Percentiles rank a stretch among this genome's conserved stretches.
Evolutionary conservation across 805 yeast genomes (phyloP).

Genomic region (Clavispora phyllophila): DNA sequence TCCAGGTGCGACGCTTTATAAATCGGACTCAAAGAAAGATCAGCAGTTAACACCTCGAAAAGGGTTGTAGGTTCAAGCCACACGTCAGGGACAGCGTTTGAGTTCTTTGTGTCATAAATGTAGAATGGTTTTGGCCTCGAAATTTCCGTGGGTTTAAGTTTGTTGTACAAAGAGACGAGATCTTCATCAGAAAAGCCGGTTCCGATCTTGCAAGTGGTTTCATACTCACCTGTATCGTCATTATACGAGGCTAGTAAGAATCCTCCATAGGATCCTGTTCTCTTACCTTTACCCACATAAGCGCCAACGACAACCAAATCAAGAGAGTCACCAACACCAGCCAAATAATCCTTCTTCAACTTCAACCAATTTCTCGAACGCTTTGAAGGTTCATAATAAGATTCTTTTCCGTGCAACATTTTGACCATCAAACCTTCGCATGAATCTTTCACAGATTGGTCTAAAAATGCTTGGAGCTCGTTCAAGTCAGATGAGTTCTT

Average conservation of each 20-base stretch:
- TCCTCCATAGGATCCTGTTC: slow-evolving; percentile 95
- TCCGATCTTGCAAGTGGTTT: slow-evolving; percentile 94
- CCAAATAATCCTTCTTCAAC: slow-evolving; percentile 88
- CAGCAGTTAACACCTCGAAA: slow-evolving; percentile 90
- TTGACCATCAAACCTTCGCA: slow-evolving; percentile 98
- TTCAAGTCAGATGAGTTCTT: slow-evolving; percentile 65
- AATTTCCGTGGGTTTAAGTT: slow-evolving; percentile 64
- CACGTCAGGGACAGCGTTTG: slow-evolving; percentile 78
- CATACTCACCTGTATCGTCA: slow-evolving; percentile 86
- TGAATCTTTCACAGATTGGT: slow-evolving; percentile 79
- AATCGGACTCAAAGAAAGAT: slow-evolving; percentile 79
- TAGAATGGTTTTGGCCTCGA: slow-evolving; percentile 60
- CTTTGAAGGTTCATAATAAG: slow-evolving; percentile 89
- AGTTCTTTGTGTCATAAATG: slow-evolving; percentile 53
- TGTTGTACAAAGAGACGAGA: slow-evolving; percentile 53
- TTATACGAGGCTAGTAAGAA: slow-evolving; percentile 87
- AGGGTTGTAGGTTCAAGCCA: slow-evolving; percentile 87
- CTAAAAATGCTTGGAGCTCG: slow-evolving; percentile 79
- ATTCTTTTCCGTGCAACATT: slow-evolving; percentile 72
- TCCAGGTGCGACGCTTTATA: slow-evolving; percentile 77
- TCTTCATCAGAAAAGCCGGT: slow-evolving; percentile 93
- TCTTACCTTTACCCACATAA: slow-evolving; percentile 86
- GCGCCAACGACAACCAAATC: slow-evolving; percentile 95
- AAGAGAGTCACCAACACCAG: slow-evolving; percentile 93
- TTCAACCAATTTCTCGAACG: slow-evolving; percentile 95